phyloP scores from a whole-genome alignment of 1,284 basidiomycete species.

The Ceratobasidium papillatum region DNA sequence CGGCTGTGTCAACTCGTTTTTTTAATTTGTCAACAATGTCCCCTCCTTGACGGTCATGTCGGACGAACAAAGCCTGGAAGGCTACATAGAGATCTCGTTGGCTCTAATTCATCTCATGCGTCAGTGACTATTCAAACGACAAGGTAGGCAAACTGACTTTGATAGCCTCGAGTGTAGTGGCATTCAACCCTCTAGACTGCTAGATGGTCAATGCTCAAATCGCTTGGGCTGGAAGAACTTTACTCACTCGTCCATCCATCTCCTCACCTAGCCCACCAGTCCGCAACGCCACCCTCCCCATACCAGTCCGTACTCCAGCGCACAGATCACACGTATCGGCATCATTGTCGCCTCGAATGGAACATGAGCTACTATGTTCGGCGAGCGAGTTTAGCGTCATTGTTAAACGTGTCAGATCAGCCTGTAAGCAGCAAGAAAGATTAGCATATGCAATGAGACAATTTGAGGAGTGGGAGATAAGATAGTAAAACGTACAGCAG shows the following conservation, averaged over 20 bases:
- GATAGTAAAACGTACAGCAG: constrained; percentile 80
- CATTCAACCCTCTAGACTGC: constrained; percentile 20
- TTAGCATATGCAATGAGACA: neutral
- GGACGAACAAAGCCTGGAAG: constrained; percentile 82
- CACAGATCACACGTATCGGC: constrained; percentile 79
- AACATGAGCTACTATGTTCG: constrained; percentile 78
- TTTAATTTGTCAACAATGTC: constrained; percentile 87
- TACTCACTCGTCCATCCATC: constrained; percentile 77
- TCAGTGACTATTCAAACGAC: neutral
- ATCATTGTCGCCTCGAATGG: constrained; percentile 62
- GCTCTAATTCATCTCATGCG: constrained; percentile 57
- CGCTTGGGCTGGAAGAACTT: constrained; percentile 56
- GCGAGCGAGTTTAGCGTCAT: constrained; percentile 80
- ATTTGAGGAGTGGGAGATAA: too few species aligned
- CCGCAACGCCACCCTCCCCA: constrained; percentile 73
- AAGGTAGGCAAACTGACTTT: constrained; percentile 60
- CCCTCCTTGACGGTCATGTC: constrained; percentile 81
- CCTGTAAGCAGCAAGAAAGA: constrained; percentile 57
- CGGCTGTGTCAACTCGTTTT: constrained; percentile 74
- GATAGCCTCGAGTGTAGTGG: constrained; percentile 68
- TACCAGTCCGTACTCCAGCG: constrained; percentile 76
- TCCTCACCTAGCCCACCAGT: constrained; percentile 79
- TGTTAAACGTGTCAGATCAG: constrained; percentile 81
- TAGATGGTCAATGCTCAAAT: constrained; percentile 59
- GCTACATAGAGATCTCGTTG: constrained; percentile 90